Evolutionary conservation across 1,139 yeast species (phyloP), one percentile per base, ranked within the genome.

Genomic region (Suhomyces wounanorum): DNA sequence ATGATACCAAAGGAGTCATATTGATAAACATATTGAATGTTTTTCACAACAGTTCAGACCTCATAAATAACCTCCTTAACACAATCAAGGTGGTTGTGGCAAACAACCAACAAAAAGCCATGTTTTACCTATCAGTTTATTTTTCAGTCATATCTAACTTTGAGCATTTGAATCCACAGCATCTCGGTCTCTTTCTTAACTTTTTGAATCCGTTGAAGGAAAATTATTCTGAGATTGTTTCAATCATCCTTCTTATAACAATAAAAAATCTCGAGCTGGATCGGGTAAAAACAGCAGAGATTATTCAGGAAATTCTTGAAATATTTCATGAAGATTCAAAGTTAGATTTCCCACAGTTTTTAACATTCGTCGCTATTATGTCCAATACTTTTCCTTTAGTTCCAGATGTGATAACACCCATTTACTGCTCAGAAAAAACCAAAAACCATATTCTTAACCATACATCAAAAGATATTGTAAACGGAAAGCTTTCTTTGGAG

Each of bases 231-330:
- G 56, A 57, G 3, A 43, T 56, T 2, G 44, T 50, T 14, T 63
- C 71, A 1, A 47, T 59, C 11, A 55, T 68, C 3, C 53, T 72
- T 30, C 57, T 71, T 26, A 59, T 72, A 6, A 52, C 66, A 3
- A 61, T 72, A 4, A 68, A 64, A 36, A 55, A 57, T 40, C 53
- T 70, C 35, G 65, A 68, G 48, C 40, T 26, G 7, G 28, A 45
- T 26, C 59, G 59, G 17, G 40, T 35, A 0, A 54, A 57, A 26
- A 53, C 68, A 0, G 43, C 52, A 3, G 67, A 61, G 7, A 55
- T 59, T 4, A 59, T 73, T 2, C 40, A 51, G 2, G 66, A 62
- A 21, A 69, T 61, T 47, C 59, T 73, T 33, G 75, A 72, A 37
- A 47, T 60, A 3, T 52, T 62, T 17, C 43, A 47, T 35, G 65